Conservation (phyloP, 2,329 filamentous ascomycete genomes). For the Pseudogymnoascus sp. region DNA sequence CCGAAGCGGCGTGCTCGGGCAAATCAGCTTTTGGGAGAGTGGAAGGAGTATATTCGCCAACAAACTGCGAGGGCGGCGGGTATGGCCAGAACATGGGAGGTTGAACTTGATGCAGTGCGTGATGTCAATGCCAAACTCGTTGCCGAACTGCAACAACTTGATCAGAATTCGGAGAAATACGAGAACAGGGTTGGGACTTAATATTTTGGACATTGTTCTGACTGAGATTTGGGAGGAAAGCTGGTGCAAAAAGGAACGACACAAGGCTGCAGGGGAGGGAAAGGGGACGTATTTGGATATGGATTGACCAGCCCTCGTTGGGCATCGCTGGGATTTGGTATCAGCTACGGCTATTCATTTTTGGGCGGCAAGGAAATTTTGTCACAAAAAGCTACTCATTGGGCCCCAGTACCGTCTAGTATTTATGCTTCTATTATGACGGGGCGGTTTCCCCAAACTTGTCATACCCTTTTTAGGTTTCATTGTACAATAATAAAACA, state of each 20-base stretch:
- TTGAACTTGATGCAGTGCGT: not conserved
- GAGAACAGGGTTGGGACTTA: not conserved
- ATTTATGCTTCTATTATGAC: constrained; percentile 6
- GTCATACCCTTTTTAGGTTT: constrained; percentile 2
- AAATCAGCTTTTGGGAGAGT: not conserved
- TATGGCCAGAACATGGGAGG: not conserved
- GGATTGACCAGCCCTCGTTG: not conserved
- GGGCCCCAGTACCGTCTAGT: not conserved
- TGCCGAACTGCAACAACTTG: not conserved
- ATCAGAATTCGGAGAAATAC: not conserved
- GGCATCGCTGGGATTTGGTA: not conserved
- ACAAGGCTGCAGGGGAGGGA: not conserved
- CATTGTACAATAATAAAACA: constrained; percentile 7
- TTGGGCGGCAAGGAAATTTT: not conserved
- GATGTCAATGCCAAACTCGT: not conserved
- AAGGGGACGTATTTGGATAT: not conserved
- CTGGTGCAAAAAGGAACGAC: not conserved
- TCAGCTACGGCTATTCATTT: not conserved
- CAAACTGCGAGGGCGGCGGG: not conserved
- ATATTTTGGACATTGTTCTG: not conserved
- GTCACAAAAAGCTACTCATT: not conserved
- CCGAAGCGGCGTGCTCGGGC: not conserved
- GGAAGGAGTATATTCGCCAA: not conserved
- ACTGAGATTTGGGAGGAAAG: not conserved
- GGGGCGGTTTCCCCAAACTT: not conserved